Evolutionary conservation across 2,329 filamentous ascomycete species (phyloP), one percentile per base, ranked within the genome.

Genomic region (Colletotrichum noveboracense): DNA sequence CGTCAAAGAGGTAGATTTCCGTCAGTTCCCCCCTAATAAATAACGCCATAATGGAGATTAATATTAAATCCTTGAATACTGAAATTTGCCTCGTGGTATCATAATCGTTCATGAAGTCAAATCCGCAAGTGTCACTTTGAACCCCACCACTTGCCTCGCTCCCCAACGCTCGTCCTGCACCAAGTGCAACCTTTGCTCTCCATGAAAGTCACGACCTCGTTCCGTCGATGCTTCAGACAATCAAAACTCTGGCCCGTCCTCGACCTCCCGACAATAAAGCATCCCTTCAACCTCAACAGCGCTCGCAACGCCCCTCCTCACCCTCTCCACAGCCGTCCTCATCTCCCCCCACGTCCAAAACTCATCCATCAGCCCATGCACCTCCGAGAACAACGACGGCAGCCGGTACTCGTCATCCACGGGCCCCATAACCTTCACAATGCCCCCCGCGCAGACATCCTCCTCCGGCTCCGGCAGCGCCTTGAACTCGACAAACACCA

Each of bases 301-400:
- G 6, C 64, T 43, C 43, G 55, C 36, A n/a, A 65, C 12, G 26
- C 5, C 32, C 43, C 16, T 75, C 58, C 34, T 73, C 13, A 75
- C 73, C 64, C 48, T 67, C 6, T 68, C 58, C 5, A 75, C 36
- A 4, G 73, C 73, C n/a, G 13, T 4, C 21, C 34, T 68, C 70
- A 68, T 10, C 70, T 75, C 73, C 6, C 73, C 73, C 73, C 73
- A 75, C 5, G 73, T 75, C 73, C 73, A 75, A n/a, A 64, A 75
- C 8, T 75, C 73, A 55, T 75, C 73, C 64, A 68, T 36, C 43
- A 75, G 30, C 38, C 73, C 64, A 24, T 60, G 43, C 56, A 56
- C 58, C 58, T 60, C 73, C 18, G 70, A 43, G 48, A 43, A 75
- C n/a, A 73, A 24, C 30, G 43, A 62, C 30, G 73, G 73, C 70